phyloP scores from a whole-genome alignment of 2,329 filamentous ascomycete genomes.

The Fusarium armeniacum region DNA sequence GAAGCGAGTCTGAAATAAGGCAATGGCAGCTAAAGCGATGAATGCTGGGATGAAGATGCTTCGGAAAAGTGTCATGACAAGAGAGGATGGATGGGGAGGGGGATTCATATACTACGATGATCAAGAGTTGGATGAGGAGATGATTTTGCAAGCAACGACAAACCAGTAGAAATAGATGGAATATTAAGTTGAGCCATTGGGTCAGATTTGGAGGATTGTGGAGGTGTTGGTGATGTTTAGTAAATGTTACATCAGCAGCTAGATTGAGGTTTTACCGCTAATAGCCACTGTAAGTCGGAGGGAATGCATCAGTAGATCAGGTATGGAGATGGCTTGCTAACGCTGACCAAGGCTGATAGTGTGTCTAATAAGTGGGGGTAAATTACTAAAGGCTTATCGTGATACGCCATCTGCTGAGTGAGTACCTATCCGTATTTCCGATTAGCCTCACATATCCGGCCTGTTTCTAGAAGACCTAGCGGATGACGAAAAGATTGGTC shows the following conservation, averaged over 20 bases:
- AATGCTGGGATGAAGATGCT: slow-evolving; percentile 50
- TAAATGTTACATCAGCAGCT: slow-evolving; percentile 50
- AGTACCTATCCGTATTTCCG: slow-evolving; percentile 39
- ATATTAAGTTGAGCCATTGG: slow-evolving; percentile 26
- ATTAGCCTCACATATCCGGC: neutral
- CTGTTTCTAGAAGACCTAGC: neutral
- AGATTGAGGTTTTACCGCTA: slow-evolving; percentile 14
- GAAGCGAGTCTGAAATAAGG: slow-evolving; percentile 48
- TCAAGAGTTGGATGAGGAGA: slow-evolving; percentile 27
- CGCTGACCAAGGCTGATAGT: slow-evolving; percentile 40
- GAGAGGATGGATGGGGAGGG: slow-evolving; percentile 29
- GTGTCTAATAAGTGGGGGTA: slow-evolving; percentile 28
- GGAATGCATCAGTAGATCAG: slow-evolving; percentile 1
- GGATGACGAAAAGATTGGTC: neutral
- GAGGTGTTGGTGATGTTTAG: slow-evolving; percentile 42
- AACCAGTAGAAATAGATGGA: slow-evolving; percentile 44
- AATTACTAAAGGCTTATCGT: slow-evolving; percentile 38
- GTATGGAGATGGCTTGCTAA: slow-evolving; percentile 27
- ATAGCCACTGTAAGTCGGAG: slow-evolving; percentile 1
- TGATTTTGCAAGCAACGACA: slow-evolving; percentile 36
- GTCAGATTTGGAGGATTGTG: slow-evolving; percentile 25
- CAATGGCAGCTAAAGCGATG: slow-evolving; percentile 50
- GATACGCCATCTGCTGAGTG: neutral
- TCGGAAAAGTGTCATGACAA: slow-evolving; percentile 52
- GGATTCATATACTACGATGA: slow-evolving; percentile 44